These are phyloP conservation scores for Grigorovia transvaalensis DNA, from an alignment of 805 yeast genomes.

Conservation along the genomic window DNA sequence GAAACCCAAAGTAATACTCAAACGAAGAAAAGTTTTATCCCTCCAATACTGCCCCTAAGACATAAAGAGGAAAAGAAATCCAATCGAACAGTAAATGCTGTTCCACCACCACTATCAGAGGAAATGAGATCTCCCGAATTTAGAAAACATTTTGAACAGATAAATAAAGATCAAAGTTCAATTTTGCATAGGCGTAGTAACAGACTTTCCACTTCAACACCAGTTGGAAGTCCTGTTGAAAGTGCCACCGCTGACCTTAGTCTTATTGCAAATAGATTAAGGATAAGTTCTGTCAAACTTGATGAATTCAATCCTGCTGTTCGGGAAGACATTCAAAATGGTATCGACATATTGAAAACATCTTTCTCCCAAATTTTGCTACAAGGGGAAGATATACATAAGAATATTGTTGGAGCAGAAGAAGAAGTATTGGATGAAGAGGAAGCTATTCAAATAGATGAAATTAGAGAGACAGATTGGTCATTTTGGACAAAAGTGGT, in stretches of 20 bases:
- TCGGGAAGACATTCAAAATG: conserved; percentile 41
- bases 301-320: conserved; percentile 40
- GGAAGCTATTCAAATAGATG: conserved; percentile 29
- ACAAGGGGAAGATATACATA: conserved; percentile 8
- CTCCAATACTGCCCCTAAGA: conserved; percentile 2
- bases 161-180: conserved; percentile 1
- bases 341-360: conserved; percentile 35
- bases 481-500: conserved; percentile 82
- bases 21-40: neutral
- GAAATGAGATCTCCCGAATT: conserved; percentile 23
- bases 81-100: conserved; percentile 7
- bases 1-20: neutral
- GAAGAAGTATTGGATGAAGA: conserved; percentile 5
- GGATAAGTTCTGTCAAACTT: conserved; percentile 44
- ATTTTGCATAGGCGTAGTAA: neutral
- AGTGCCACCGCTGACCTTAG: conserved; percentile 36
- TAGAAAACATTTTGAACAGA: conserved; percentile 16
- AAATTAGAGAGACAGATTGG: conserved; percentile 49
- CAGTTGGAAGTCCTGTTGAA: neutral
- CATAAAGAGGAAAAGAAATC: neutral
- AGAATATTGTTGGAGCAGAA: conserved; percentile 2
- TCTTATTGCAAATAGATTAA: conserved; percentile 49
- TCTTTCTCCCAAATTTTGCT: conserved; percentile 19
- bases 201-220: neutral
- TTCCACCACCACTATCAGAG: conserved; percentile 25